These are phyloP conservation scores for Botrytis pseudocinerea DNA, from an alignment of 2,329 filamentous ascomycete species.

Conservation along the genomic window DNA sequence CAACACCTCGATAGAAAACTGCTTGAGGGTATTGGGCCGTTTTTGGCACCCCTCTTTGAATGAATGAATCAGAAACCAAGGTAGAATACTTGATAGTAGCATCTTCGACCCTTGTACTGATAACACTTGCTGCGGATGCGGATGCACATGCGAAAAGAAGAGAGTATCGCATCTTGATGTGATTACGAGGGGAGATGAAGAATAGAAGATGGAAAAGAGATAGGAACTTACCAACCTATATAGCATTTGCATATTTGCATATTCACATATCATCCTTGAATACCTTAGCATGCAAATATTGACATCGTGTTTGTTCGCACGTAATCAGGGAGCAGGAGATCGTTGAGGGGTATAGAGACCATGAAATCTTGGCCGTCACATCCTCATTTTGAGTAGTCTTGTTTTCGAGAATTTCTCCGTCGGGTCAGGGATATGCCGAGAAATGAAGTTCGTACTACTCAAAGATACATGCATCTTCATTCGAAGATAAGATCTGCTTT, in stretches of 20 bases:
- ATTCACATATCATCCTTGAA: background rate
- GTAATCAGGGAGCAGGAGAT: background rate
- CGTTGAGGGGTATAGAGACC: conserved; percentile 5
- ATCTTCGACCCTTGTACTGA: conserved; percentile 7
- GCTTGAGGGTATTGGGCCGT: conserved; percentile 18
- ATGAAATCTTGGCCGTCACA: background rate
- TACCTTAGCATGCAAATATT: background rate
- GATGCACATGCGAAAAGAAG: conserved; percentile 7
- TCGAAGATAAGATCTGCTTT: background rate
- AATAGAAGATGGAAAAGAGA: background rate
- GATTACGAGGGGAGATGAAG: background rate
- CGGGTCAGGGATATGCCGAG: background rate
- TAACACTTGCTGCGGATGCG: background rate
- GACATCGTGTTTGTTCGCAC: background rate
- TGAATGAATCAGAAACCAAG: conserved; percentile 19
- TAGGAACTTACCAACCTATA: background rate
- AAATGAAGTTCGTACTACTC: background rate
- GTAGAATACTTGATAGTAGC: conserved; percentile 10
- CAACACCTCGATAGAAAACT: conserved; percentile 21
- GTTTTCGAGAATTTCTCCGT: conserved; percentile 12
- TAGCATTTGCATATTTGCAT: background rate
- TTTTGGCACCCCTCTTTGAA: conserved; percentile 10
- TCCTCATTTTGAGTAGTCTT: background rate
- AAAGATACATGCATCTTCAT: background rate
- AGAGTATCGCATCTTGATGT: conserved; percentile 8